phyloP scores from a whole-genome alignment of 495 filamentous ascomycete species.

The Neurospora sp. region DNA sequence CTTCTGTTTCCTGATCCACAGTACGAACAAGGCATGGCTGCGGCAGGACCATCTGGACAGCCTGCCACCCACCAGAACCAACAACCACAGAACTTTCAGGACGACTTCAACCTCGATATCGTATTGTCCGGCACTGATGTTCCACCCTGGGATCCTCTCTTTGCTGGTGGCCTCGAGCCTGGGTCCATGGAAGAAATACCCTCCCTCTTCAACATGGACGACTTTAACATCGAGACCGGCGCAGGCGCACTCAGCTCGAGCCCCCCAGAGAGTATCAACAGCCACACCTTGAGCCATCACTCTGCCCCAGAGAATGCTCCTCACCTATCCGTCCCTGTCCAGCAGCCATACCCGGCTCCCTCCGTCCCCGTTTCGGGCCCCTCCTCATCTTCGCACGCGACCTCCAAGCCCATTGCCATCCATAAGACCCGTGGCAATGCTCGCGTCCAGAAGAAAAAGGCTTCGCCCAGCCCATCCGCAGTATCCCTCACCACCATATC shows the following conservation, averaged over 20 bases:
- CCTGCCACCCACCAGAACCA: background rate
- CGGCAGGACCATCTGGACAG: background rate
- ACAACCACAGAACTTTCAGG: background rate
- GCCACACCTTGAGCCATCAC: background rate
- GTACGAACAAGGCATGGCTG: background rate
- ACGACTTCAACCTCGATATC: background rate
- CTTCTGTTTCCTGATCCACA: background rate
- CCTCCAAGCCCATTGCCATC: background rate
- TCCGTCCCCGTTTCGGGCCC: background rate
- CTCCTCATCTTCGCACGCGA: background rate
- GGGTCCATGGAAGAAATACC: background rate
- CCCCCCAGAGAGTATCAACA: background rate
- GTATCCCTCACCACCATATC: background rate
- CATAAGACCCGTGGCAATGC: slow-evolving; percentile 4
- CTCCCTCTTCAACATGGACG: background rate
- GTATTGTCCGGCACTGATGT: background rate
- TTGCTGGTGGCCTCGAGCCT: background rate
- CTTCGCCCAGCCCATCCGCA: slow-evolving; percentile 1
- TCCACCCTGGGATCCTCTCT: background rate
- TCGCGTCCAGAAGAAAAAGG: slow-evolving; percentile 26
- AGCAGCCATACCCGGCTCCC: background rate
- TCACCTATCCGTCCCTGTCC: background rate
- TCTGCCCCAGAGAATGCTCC: background rate
- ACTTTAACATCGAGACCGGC: background rate
- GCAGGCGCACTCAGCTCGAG: background rate